Percentiles rank a stretch among this genome's conserved stretches.
These are phyloP conservation scores for Hyphopichia wangnamkhiaoensis DNA, from an alignment of 1,139 yeast species.

Conservation along the genomic window DNA sequence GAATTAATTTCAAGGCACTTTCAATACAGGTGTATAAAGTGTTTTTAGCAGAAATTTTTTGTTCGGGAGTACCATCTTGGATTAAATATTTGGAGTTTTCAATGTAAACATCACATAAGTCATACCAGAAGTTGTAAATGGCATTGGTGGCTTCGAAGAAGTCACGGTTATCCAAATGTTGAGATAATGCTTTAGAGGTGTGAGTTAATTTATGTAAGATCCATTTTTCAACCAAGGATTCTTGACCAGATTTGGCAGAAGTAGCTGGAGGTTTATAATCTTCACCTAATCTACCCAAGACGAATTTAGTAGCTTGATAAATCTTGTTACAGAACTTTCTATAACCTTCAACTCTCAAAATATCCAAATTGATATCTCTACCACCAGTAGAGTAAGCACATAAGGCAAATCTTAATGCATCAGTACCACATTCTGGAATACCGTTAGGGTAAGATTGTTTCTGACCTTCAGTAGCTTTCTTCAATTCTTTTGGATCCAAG, in stretches of 20 bases:
- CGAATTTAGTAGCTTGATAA: constrained; percentile 98
- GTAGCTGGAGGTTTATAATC: constrained; percentile 80
- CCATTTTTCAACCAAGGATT: constrained; percentile 95
- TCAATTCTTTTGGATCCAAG: constrained; percentile 85
- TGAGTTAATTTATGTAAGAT: constrained; percentile 81
- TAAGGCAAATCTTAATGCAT: constrained; percentile 94
- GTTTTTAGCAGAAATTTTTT: constrained; percentile 87
- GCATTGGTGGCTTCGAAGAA: constrained; percentile 86
- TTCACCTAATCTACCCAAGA: constrained; percentile 86
- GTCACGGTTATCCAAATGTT: constrained; percentile 77
- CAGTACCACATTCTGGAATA: constrained; percentile 99
- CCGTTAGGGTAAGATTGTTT: constrained; percentile 90
- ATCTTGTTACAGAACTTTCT: constrained; percentile 99
- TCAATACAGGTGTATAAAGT: constrained; percentile 92
- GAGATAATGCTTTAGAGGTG: constrained; percentile 66
- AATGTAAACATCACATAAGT: constrained; percentile 95
- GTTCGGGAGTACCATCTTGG: constrained; percentile 83
- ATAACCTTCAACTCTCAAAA: constrained; percentile 97
- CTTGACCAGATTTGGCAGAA: constrained; percentile 67
- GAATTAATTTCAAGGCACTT: constrained; percentile 87
- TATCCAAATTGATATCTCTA: constrained; percentile 94
- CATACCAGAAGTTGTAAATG: constrained; percentile 93
- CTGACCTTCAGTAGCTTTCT: constrained; percentile 88
- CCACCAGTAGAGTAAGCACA: constrained; percentile 99
- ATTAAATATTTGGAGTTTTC: constrained; percentile 94